Conservation (phyloP, 129 eudicot genomes). For the Solidago caesia region DNA sequence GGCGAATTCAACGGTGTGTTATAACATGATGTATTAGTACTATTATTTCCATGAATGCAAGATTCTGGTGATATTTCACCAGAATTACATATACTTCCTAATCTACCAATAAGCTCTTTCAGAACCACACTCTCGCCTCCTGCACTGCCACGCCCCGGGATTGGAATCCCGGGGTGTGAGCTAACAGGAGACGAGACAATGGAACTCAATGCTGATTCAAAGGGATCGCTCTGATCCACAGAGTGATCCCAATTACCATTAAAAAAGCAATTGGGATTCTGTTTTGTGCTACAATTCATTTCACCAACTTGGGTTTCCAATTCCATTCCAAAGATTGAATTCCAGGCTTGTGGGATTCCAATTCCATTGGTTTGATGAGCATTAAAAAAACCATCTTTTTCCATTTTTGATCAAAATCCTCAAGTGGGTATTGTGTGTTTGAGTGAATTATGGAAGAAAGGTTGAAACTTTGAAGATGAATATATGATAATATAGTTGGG, state of each 20-base stretch:
- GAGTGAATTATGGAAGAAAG: constrained; percentile 26
- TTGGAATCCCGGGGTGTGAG: constrained; percentile 39
- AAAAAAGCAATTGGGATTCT: constrained; percentile 44
- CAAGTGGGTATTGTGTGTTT: constrained; percentile 27
- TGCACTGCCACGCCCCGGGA: constrained; percentile 5
- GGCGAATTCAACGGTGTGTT: constrained; percentile 89
- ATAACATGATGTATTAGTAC: constrained; percentile 69
- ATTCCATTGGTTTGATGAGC: constrained; percentile 26
- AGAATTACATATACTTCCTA: constrained; percentile 72
- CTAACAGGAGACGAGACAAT: constrained; percentile 80
- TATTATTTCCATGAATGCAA: constrained; percentile 34
- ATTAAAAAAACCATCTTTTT: constrained; percentile 41
- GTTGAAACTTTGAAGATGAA: constrained; percentile 21
- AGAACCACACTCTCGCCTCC: constrained; percentile 55
- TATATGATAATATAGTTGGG: constrained; percentile 27
- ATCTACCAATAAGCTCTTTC: constrained; percentile 75
- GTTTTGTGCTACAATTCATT: constrained; percentile 39
- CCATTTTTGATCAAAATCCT: constrained; percentile 38
- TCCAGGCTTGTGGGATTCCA: constrained; percentile 40
- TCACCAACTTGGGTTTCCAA: constrained; percentile 42
- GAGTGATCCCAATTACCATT: constrained; percentile 66
- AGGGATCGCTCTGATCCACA: constrained; percentile 76
- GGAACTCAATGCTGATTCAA: constrained; percentile 93
- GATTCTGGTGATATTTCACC: constrained; percentile 60
- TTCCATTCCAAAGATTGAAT: constrained; percentile 45